phyloP scores from a whole-genome alignment of 2,329 filamentous ascomycete species.

The Xylaria sp. region DNA sequence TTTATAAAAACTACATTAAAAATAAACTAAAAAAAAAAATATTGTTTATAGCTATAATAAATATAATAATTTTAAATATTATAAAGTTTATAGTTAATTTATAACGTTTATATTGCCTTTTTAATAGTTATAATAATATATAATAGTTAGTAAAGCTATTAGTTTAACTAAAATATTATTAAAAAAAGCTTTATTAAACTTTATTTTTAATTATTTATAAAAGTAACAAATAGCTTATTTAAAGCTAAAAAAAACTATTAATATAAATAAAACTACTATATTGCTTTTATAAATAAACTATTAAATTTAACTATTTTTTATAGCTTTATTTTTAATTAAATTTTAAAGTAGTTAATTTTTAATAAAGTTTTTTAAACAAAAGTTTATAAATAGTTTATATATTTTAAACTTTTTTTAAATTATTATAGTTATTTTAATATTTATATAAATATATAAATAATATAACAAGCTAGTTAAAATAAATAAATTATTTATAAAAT shows the following conservation, averaged over 20 bases:
- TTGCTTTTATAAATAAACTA: neutral
- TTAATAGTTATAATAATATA: constrained; percentile 2
- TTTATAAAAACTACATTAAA: neutral
- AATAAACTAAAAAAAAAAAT: neutral
- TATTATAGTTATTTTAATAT: neutral
- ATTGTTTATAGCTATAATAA: neutral
- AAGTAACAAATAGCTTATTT: neutral
- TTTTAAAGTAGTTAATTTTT: neutral
- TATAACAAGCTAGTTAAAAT: neutral
- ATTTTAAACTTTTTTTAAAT: neutral
- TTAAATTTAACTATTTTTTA: neutral
- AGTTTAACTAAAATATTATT: neutral
- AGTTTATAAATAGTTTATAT: neutral
- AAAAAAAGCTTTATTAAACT: neutral
- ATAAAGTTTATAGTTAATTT: neutral
- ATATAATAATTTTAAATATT: neutral
- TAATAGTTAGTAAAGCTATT: neutral
- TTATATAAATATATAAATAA: constrained; percentile 3
- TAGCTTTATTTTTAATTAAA: neutral
- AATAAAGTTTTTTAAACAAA: neutral
- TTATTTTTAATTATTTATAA: neutral
- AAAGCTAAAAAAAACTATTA: neutral
- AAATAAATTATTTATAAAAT: neutral
- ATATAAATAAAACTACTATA: neutral
- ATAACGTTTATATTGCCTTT: neutral